These are phyloP conservation scores for Chaetothyriales sp. DNA, from an alignment of 2,329 filamentous ascomycete species.

Conservation along the genomic window DNA sequence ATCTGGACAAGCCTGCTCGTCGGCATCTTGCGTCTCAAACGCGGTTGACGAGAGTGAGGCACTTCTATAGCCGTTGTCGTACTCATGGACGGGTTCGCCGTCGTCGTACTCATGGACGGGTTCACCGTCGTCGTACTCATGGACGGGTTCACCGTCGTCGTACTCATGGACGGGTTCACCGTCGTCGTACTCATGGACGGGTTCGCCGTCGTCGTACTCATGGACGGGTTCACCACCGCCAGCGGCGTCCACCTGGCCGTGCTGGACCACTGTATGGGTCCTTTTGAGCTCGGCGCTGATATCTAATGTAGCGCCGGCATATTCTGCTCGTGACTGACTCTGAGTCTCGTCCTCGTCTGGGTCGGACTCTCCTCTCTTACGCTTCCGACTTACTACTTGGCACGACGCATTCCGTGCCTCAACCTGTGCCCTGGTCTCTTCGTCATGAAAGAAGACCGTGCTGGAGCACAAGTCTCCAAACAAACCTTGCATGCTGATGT, in stretches of 20 bases:
- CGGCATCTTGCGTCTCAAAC: not conserved
- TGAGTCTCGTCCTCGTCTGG: slow-evolving; percentile 2
- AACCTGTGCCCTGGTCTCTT: slow-evolving; percentile 38
- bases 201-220: not conserved
- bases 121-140: not conserved
- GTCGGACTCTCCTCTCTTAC: slow-evolving; percentile 6
- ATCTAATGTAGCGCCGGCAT: not conserved
- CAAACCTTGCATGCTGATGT: slow-evolving; percentile 50
- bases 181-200: not conserved
- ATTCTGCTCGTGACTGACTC: not conserved
- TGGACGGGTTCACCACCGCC: not conserved
- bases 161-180: not conserved
- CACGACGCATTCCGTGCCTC: slow-evolving; percentile 2
- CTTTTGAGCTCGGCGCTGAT: not conserved
- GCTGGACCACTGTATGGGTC: not conserved
- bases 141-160: not conserved
- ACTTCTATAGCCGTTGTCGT: not conserved
- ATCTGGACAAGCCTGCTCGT: not conserved
- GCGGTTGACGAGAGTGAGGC: not conserved
- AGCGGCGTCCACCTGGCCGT: not conserved
- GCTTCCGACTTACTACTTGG: slow-evolving; percentile 16
- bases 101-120: not conserved
- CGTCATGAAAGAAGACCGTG: slow-evolving; percentile 51
- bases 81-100: not conserved
- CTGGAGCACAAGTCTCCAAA: slow-evolving; percentile 59